These are phyloP conservation scores for Warburgia ugandensis DNA, from an alignment of 164 flowering plant genomes.

Conservation along the genomic window DNA sequence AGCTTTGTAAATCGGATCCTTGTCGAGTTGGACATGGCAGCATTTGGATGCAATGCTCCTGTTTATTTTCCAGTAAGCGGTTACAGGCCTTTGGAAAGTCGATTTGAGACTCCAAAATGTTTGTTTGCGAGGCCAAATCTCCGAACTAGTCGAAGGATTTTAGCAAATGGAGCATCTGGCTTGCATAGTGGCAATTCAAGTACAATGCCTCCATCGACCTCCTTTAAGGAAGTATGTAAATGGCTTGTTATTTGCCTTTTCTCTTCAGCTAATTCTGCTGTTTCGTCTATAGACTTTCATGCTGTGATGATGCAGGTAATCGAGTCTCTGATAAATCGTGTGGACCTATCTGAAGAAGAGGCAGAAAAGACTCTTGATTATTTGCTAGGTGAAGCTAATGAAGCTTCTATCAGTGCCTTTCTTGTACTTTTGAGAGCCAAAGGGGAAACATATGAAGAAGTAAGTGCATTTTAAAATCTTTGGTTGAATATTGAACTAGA, in stretches of 20 bases:
- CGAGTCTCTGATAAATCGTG: slow-evolving; percentile 59
- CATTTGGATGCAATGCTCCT: slow-evolving; percentile 2
- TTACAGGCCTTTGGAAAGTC: neutral
- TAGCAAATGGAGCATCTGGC: neutral
- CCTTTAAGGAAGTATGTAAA: slow-evolving; percentile 16
- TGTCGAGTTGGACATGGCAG: slow-evolving; percentile 9
- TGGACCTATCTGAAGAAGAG: slow-evolving; percentile 68
- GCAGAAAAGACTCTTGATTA: slow-evolving; percentile 71
- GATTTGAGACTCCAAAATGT: slow-evolving; percentile 6
- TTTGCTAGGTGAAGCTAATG: slow-evolving; percentile 57
- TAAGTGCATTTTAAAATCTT: no score
- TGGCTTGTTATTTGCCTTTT: neutral
- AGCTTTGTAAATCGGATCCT: neutral
- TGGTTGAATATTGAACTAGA: no score
- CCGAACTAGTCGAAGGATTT: neutral
- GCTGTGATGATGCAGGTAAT: slow-evolving; percentile 44
- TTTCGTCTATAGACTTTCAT: neutral
- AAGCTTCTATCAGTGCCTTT: slow-evolving; percentile 80
- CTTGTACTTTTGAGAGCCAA: slow-evolving; percentile 86
- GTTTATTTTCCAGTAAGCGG: slow-evolving; percentile 5
- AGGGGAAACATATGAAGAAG: slow-evolving; percentile 95
- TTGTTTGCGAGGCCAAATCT: neutral
- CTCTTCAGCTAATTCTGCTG: neutral
- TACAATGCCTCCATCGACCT: slow-evolving; percentile 2
- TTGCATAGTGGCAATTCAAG: neutral